Base-by-base conservation (phyloP, 2,329 filamentous ascomycete species). In the Sordariomycetes sp. region DNA sequence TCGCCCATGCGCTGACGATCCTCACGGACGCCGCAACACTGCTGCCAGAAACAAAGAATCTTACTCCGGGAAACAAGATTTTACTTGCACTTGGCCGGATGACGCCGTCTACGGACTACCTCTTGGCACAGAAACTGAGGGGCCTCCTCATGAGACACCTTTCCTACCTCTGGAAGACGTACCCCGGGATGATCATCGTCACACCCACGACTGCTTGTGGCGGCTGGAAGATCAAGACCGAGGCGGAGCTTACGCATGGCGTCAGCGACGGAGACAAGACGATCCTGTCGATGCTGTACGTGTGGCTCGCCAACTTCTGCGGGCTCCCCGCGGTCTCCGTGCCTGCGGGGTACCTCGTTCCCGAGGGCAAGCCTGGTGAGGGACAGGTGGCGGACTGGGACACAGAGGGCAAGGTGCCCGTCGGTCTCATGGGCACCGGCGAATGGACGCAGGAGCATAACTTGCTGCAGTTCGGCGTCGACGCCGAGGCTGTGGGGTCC, bases 1-100 rank as follows among this genome's bases (percentile, higher is more conserved):
- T 81, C 22, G 86, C 87, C 0, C 87, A 91, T 67, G 84, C 85
- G 24, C 69, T 91, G 60, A 89, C 87, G 0, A 87, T 90, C 60
- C 78, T 91, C 56, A 77, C 79, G 8, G 87, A 91, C 50, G 76
- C 69, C 1, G 69, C 75, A 1, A 72, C 74, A 0, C 62, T 78
- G 17, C 62, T 80, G 68, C 59, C 73, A 2, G 67, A 82, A 15
- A 70, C 76, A 0, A 64, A 68, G 5, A 73, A 76, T 25, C 72
- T 86, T 45, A 81, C 82, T 0, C 70, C 81, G 0, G 74, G 82
- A 0, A 89, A 85, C 68, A 81, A 82, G 59, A 74, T 90, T 39
- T 75, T 90, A 4, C 73, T 90, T 45, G 77, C 79, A 0, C 74
- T 90, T 10, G 84, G 80, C 48, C 74, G 76, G 36, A 77, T 80